A percentile compares a stretch with the other conserved stretches of the same genome.
phyloP scores from a whole-genome alignment of 2,329 filamentous ascomycete genomes.

The Annulohypoxylon truncatum region DNA sequence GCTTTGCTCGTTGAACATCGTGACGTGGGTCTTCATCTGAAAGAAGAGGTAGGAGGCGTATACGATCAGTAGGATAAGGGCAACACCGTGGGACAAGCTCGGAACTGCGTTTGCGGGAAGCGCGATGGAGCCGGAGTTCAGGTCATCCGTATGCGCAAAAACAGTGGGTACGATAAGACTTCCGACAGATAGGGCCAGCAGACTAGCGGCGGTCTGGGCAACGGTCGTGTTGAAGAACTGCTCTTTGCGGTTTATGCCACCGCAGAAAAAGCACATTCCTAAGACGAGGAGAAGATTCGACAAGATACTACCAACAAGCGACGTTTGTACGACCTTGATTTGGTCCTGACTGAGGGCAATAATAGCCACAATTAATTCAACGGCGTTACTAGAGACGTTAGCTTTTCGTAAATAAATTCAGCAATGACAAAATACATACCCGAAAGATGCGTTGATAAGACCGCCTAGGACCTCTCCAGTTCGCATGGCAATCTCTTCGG shows the following conservation, averaged over 20 bases:
- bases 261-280: slow-evolving; percentile 93
- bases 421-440: slow-evolving; percentile 59
- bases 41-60: slow-evolving; percentile 89
- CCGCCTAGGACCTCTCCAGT: slow-evolving; percentile 89
- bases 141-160: slow-evolving; percentile 69
- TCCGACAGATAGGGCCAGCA: slow-evolving; percentile 82
- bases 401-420: not conserved
- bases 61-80: slow-evolving; percentile 84
- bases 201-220: slow-evolving; percentile 86
- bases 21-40: slow-evolving; percentile 86
- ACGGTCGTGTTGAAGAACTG: slow-evolving; percentile 94
- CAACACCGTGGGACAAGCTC: slow-evolving; percentile 75
- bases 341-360: slow-evolving; percentile 81
- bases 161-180: slow-evolving; percentile 91
- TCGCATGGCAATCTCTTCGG: slow-evolving; percentile 86
- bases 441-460: slow-evolving; percentile 90
- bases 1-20: slow-evolving; percentile 82
- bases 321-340: slow-evolving; percentile 90
- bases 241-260: slow-evolving; percentile 79
- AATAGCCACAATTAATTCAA: slow-evolving; percentile 89
- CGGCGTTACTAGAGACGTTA: slow-evolving; percentile 71
- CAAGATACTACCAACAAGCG: slow-evolving; percentile 89
- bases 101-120: slow-evolving; percentile 72
- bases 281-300: slow-evolving; percentile 90
- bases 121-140: slow-evolving; percentile 49